Conservation (phyloP, 352 stramenopile genomes). For the Thalassiosira pacifica region DNA sequence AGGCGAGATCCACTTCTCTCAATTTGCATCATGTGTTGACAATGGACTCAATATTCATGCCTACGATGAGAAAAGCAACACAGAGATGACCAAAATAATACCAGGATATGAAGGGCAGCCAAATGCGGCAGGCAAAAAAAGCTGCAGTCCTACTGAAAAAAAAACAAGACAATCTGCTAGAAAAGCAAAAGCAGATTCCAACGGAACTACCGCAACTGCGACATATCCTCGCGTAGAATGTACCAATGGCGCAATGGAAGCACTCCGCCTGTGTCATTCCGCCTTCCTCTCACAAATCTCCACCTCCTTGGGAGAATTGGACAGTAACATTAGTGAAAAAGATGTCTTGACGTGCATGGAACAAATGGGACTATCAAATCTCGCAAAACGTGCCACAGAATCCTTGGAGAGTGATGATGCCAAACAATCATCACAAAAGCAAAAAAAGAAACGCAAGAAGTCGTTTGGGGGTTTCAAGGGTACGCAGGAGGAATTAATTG, state of each 20-base stretch:
- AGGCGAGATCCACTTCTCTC: constrained; percentile 7
- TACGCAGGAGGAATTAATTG: constrained; percentile 23
- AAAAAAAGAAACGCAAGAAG: constrained; percentile 24
- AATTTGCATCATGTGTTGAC: constrained; percentile 44
- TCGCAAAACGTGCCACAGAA: constrained; percentile 18
- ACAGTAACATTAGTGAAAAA: constrained; percentile 25
- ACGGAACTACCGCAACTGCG: not conserved
- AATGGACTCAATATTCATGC: constrained; percentile 27
- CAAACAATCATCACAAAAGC: not conserved
- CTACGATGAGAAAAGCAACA: not conserved
- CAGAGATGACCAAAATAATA: not conserved
- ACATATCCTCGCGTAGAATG: constrained; percentile 27
- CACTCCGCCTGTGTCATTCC: constrained; percentile 34
- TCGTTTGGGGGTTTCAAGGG: constrained; percentile 10
- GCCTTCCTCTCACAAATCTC: constrained; percentile 23
- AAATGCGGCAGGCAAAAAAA: not conserved
- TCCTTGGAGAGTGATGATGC: not conserved
- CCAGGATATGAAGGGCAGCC: not conserved
- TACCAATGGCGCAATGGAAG: constrained; percentile 48
- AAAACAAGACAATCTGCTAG: not conserved
- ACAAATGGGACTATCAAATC: constrained; percentile 33
- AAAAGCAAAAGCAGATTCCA: not conserved
- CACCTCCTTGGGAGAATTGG: not conserved
- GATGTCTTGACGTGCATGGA: constrained; percentile 34
- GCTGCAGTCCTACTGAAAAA: not conserved